Evolutionary conservation across 179 eudicot genomes (phyloP), one percentile per base, ranked within the genome.

Genomic region (Silene vulgaris): DNA sequence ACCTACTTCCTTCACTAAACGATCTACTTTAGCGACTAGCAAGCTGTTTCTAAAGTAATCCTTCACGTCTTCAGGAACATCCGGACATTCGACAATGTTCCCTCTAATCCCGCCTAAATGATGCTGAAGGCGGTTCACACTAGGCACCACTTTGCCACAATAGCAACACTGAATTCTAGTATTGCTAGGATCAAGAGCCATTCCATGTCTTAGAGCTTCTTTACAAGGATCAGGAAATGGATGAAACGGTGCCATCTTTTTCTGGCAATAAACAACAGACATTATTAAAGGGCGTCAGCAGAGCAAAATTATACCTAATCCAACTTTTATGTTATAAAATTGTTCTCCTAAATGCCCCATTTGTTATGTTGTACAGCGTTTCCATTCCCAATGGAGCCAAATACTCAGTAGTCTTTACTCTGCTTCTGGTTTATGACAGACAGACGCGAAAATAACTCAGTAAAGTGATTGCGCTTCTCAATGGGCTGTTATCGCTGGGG

Each of bases 31-130:
- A 60, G 65, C 69, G 16, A 77, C 77, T 8, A 78, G 4, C 74
- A 86, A 71, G 40, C 68, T 32, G 8, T 69, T 50, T 59, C 52
- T 69, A 26, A 86, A 80, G 11, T 78, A 73, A 7, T 78, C 82
- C 76, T 82, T 89, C 62, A 87, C 81, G 12, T 79, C 75, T 0
- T 8, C 26, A 2, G 89, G 88, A 78, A 84, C 91, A 19, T 30
- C 20, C 0, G 45, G 54, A 78, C 96, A 89, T 73, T 78, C 86
- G 8, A 13, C 14, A 52, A 78, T 81, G 67, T 86, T 81, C 52
- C 84, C 87, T 56, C 79, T 77, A 14, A 80, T 68, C n/a, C 88
- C 83, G 9, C 83, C 90, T 69, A 90, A 84, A 72, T 89, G 93
- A 77, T 71, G 77, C 74, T 82, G 83, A 64, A 90, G 85, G 72